A percentile compares a stretch with the other conserved stretches of the same genome.
These are phyloP conservation scores for Dothideomycetes sp. DNA, from an alignment of 2,329 filamentous ascomycete species.

Conservation along the genomic window DNA sequence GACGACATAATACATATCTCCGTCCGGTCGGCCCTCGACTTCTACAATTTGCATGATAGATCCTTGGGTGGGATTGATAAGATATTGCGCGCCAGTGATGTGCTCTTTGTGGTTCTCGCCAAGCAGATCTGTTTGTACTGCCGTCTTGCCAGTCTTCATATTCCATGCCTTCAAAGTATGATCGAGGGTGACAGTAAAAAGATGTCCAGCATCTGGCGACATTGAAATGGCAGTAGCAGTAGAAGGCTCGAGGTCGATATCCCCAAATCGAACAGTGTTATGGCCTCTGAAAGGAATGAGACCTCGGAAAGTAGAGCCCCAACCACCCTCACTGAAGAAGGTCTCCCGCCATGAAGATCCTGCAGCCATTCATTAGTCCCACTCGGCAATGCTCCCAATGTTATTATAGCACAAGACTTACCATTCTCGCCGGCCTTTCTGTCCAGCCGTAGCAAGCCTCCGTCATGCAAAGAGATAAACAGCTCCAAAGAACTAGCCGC, in stretches of 20 bases:
- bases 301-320: slow-evolving; percentile 53
- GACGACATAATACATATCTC: slow-evolving; percentile 50
- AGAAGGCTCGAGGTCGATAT: slow-evolving; percentile 54
- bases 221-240: slow-evolving; percentile 50
- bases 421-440: slow-evolving; percentile 44
- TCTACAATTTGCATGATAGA: slow-evolving; percentile 66
- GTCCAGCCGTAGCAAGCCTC: slow-evolving; percentile 61
- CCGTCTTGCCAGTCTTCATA: slow-evolving; percentile 64
- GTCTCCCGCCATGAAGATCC: slow-evolving; percentile 53
- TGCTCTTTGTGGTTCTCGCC: slow-evolving; percentile 43
- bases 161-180: slow-evolving; percentile 89
- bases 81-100: slow-evolving; percentile 57
- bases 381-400: not conserved
- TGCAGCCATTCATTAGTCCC: slow-evolving; percentile 9
- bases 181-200: slow-evolving; percentile 79
- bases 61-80: slow-evolving; percentile 66
- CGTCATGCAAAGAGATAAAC: slow-evolving; percentile 71
- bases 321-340: slow-evolving; percentile 60
- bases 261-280: slow-evolving; percentile 53
- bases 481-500: slow-evolving; percentile 64
- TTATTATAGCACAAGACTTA: slow-evolving; percentile 12
- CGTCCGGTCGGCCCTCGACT: slow-evolving; percentile 44
- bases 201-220: slow-evolving; percentile 38
- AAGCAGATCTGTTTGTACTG: slow-evolving; percentile 67
- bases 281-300: slow-evolving; percentile 56